These are phyloP conservation scores for Tilletia indica DNA, from an alignment of 1,284 basidiomycete species.

Conservation along the genomic window DNA sequence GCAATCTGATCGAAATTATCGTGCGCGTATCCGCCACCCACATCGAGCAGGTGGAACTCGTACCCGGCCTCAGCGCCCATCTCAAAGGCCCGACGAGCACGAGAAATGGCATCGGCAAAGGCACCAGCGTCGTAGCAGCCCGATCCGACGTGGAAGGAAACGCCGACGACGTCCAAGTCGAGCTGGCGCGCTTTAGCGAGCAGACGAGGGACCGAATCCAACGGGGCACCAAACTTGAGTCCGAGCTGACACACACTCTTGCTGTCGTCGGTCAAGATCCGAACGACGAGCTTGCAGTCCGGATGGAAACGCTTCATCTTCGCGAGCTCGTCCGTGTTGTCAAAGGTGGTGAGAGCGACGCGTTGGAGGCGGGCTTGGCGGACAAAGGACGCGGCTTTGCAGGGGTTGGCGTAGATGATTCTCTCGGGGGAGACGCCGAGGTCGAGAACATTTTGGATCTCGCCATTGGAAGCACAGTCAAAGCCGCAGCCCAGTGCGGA, in stretches of 20 bases:
- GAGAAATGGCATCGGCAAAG: constrained; percentile 83
- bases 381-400: constrained; percentile 92
- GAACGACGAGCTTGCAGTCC: constrained; percentile 79
- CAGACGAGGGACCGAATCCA: constrained; percentile 76
- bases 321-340: constrained; percentile 95
- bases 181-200: constrained; percentile 77
- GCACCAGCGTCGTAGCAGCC: constrained; percentile 90
- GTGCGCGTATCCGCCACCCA: constrained; percentile 95
- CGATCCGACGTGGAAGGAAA: constrained; percentile 96
- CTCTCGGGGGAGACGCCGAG: constrained; percentile 64
- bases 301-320: constrained; percentile 86
- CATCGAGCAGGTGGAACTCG: constrained; percentile 78
- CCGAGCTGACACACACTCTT: constrained; percentile 90
- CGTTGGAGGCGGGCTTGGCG: constrained; percentile 75
- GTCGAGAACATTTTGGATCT: constrained; percentile 79
- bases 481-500: constrained; percentile 87
- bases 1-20: constrained; percentile 81
- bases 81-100: constrained; percentile 80
- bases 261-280: constrained; percentile 95
- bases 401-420: constrained; percentile 98
- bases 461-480: constrained; percentile 96
- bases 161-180: constrained; percentile 82
- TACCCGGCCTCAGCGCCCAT: constrained; percentile 82
- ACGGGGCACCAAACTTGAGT: constrained; percentile 93
- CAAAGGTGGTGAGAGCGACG: constrained; percentile 94